A percentile compares a stretch with the other conserved stretches of the same genome.
Evolutionary conservation across 2,329 filamentous ascomycete genomes (phyloP).

Genomic region (Colletotrichum coccodes): DNA sequence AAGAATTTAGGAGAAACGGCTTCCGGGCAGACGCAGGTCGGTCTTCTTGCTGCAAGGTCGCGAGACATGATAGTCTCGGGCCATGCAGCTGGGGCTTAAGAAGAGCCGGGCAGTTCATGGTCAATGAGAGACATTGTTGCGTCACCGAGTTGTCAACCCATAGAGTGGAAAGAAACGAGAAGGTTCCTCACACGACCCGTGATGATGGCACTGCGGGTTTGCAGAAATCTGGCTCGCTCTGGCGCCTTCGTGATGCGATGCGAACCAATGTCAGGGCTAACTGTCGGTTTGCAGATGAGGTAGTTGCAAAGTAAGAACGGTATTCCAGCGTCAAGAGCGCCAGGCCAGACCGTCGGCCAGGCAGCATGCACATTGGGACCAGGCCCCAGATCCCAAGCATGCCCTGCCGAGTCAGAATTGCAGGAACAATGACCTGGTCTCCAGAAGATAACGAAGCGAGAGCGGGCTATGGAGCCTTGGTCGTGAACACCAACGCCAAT

Average conservation of each 20-base stretch:
- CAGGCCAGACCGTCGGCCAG: not conserved
- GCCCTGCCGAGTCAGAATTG: constrained; percentile 16
- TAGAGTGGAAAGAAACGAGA: not conserved
- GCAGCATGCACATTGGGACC: not conserved
- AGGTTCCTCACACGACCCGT: constrained; percentile 1
- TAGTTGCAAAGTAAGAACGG: not conserved
- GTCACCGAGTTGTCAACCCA: constrained; percentile 7
- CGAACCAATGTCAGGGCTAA: not conserved
- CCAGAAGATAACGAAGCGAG: constrained; percentile 19
- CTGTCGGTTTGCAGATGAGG: not conserved
- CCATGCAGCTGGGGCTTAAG: constrained; percentile 4
- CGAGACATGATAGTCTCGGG: constrained; percentile 12
- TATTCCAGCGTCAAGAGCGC: constrained; percentile 6
- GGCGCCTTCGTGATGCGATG: not conserved
- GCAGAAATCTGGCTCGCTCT: not conserved
- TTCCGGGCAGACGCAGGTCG: constrained; percentile 13
- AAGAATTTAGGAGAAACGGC: constrained; percentile 11
- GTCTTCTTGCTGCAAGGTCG: constrained; percentile 10
- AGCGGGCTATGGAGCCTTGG: constrained; percentile 7
- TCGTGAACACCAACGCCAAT: constrained; percentile 13
- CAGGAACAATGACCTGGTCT: not conserved
- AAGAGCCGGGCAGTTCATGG: not conserved
- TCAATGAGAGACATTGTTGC: not conserved
- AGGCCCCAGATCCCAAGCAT: constrained; percentile 8
- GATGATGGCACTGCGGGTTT: not conserved